Evolutionary conservation across 108 stramenopile species (phyloP), one percentile per base, ranked within the genome.

Genomic region (Nannochloropsis salina): DNA sequence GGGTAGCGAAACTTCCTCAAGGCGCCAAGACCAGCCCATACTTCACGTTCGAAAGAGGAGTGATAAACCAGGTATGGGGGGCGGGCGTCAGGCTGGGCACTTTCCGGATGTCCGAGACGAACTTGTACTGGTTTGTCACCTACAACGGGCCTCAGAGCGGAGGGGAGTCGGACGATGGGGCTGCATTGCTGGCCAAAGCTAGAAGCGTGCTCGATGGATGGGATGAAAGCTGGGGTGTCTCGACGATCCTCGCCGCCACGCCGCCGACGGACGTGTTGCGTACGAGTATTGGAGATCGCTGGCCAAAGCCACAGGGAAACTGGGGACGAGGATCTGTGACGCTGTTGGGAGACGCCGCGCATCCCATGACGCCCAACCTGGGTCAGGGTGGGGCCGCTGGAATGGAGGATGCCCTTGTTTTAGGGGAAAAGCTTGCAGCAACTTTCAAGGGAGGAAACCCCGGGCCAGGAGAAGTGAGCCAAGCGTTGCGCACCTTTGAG

Each of bases 381-480:
- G 86, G 86, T 18, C 86, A 86, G 82, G 86, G 86, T 15, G 86
- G 86, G 82, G 86, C 86, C 12, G 82, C 82, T 81, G 86, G 82
- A 9, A 86, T 86, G 31, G 86, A 86, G 82, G 86, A 86, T 86
- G 86, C 86, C 40, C 83, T 83, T 5, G 86, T 86, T 10, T 82
- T 74, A 15, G 61, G 61, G n/a, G 61, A 74, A 8, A 15, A n/a
- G 3, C n/a, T 74, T n/a, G 61, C 8, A 74, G 61, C 61, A n/a
- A n/a, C 61, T n/a, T 74, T 74, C 83, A 90, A 92, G 9, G 93
- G 93, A 20, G 93, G 91, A 0, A 93, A 93, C 85, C 84, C 95
- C 41, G 61, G 61, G 1, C 20, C 61, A 2, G 61, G 8, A n/a
- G n/a, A 15, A n/a, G 61, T 74, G 15, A 15, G 20, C 8, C 61